Evolutionary conservation across 345 rosid species (phyloP).

Genomic region (Mangifera indica): DNA sequence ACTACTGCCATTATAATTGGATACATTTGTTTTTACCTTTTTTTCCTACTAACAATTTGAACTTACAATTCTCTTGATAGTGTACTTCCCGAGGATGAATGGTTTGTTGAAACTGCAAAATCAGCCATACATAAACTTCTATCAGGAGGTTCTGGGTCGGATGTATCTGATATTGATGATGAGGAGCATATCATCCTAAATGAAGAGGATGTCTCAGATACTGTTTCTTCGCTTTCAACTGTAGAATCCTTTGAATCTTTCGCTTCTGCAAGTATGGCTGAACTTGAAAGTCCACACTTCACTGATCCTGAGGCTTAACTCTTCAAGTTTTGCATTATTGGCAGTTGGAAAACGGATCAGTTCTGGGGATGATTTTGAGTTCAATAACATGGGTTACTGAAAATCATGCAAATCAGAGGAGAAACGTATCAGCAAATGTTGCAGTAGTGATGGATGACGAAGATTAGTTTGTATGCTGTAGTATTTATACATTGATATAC

Average conservation of each 20-base stretch:
- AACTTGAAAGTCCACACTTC: slow-evolving; percentile 72
- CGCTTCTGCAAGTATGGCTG: slow-evolving; percentile 96
- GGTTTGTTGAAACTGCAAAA: slow-evolving; percentile 95
- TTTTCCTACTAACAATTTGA: slow-evolving; percentile 7
- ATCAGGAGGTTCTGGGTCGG: slow-evolving; percentile 73
- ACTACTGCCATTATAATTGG: slow-evolving; percentile 7
- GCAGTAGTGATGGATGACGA: not conserved
- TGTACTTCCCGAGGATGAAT: slow-evolving; percentile 73
- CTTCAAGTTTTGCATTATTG: not conserved
- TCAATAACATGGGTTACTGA: slow-evolving; percentile 8
- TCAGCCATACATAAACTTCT: slow-evolving; percentile 79
- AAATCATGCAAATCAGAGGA: not conserved
- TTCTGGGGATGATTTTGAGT: slow-evolving; percentile 15
- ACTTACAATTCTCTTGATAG: slow-evolving; percentile 30
- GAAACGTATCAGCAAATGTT: not conserved
- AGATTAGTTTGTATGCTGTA: slow-evolving; percentile 1
- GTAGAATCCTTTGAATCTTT: slow-evolving; percentile 71
- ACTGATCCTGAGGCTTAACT: slow-evolving; percentile 59
- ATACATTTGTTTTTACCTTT: not conserved
- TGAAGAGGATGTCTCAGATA: slow-evolving; percentile 45
- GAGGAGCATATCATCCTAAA: slow-evolving; percentile 61
- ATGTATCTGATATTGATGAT: slow-evolving; percentile 61
- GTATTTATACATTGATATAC: slow-evolving; percentile 5
- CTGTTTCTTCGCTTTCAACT: slow-evolving; percentile 67
- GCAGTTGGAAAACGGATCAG: not conserved